Base-by-base conservation (phyloP, 805 yeast species). In the Wickerhamiella parazyma region DNA sequence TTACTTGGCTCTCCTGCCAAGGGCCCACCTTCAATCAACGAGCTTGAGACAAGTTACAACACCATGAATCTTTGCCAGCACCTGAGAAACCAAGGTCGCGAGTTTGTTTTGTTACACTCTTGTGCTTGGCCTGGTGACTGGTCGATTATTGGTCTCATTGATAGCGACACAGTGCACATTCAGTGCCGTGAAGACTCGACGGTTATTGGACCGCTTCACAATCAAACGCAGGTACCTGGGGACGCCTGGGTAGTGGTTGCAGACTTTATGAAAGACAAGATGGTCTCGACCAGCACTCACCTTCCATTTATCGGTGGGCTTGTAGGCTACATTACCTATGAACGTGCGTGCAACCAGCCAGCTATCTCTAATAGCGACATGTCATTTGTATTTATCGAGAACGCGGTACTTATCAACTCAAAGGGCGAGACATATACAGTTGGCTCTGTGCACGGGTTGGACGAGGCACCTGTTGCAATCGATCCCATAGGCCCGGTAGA, bases 301-400 rank as follows among this genome's bases (percentile, higher is more conserved):
- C 63, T 84, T 16, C 94, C 95, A 1, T 91, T 91, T 54, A 64
- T 76, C 45, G 97, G 98, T n/a, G 99, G 99, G 0, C 68, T 83
- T 25, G 66, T 87, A 44, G 99, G 99, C 4, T 67, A 80, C 34
- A 60, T 91, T 9, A 80, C 94, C 0, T 91, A 91, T 57, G 98
- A 89, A 58, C 89, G 82, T 62, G 94, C 50, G 11, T 49, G 55
- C 40, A 41, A 40, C 16, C 47, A 46, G n/a, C 20, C 16, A 10
- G 25, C 26, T 3, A 47, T 46, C 1, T 37, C 47, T 36, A 42
- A 45, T 39, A 54, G 56, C 38, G 57, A 49, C 22, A 44, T 47
- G 8, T 54, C 58, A 1, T 39, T 54, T 14, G 56, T 53, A 9
- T 52, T 35, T 33, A 42, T 53, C 4, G 49, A 41, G 7, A 50